Evolutionary conservation across 768 basidiomycete genomes (phyloP), one percentile per base, ranked within the genome.

Genomic region (Lyophyllum semitale): DNA sequence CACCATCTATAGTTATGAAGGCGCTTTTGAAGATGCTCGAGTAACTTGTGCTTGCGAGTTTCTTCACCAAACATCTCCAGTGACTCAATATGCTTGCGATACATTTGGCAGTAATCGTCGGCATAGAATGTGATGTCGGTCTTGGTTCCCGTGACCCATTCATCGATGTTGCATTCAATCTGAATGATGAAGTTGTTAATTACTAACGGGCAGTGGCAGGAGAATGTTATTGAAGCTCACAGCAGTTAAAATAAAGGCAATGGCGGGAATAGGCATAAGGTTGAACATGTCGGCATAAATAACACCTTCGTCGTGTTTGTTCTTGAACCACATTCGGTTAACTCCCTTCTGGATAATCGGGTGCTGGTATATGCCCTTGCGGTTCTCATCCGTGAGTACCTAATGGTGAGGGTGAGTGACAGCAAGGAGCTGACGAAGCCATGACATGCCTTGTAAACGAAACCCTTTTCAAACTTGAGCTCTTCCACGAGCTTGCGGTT

Each of bases 251-350:
- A 64, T 54, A 8, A 63, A 35, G n/a, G 59, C 50, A 18, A 60
- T 54, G 9, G 53, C 59, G 7, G 46, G 46, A 15, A 58, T 43
- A 5, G 59, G 53, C 23, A 63, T 4, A 1, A 65, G 69, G n/a
- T 62, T 56, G 27, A 70, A 71, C 18, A 61, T 46, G 35, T 57
- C 60, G 12, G 46, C 46, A 26, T 65, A 55, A 3, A 53, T 41
- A 3, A 68, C 54, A 29, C 70, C 70, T 35, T 70, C 63, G 48
- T 66, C 62, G n/a, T 45, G 50, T 1, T 50, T 52, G 49, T 69
- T 67, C 20, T 43, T 44, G 44, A 71, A 70, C 65, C 65, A 70
- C 47, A 68, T 58, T 7, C 38, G 12, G 25, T 70, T 69, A 27
- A 64, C 29, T 1, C 46, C 41, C 35, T n/a, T n/a, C n/a, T n/a